phyloP scores from a whole-genome alignment of 345 rosid species.

The Corchorus capsularis region DNA sequence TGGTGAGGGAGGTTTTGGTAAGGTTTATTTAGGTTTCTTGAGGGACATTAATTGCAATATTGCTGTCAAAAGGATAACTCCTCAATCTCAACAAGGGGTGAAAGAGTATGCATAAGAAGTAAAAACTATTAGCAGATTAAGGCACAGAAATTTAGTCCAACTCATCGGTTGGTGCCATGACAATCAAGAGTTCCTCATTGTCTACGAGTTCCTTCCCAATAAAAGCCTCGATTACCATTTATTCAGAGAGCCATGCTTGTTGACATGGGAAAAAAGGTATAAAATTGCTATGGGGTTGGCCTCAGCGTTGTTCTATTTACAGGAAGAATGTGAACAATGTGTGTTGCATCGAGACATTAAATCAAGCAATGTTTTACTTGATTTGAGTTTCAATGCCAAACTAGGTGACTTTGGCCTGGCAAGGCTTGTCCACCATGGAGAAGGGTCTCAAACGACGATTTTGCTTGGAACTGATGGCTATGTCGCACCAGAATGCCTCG shows the following conservation, averaged over 20 bases:
- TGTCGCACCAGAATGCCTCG: conserved; percentile 52
- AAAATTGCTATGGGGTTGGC: conserved; percentile 49
- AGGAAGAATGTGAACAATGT: conserved; percentile 69
- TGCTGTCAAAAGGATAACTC: conserved; percentile 7
- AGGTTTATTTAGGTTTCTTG: conserved; percentile 2
- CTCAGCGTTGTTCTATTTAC: conserved; percentile 26
- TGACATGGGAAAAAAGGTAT: conserved; percentile 50
- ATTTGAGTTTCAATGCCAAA: conserved; percentile 26
- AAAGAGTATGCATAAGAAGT: conserved; percentile 50
- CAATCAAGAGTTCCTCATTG: conserved; percentile 53
- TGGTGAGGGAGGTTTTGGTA: conserved; percentile 1
- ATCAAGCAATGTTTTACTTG: conserved; percentile 64
- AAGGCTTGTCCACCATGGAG: conserved; percentile 46
- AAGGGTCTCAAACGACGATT: conserved; percentile 44
- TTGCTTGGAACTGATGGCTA: conserved; percentile 52
- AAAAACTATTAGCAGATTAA: conserved; percentile 47
- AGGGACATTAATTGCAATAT: conserved; percentile 5
- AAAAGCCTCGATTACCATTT: conserved; percentile 60
- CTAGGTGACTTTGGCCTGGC: conserved; percentile 74
- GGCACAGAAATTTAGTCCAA: conserved; percentile 67
- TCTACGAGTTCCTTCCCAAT: conserved; percentile 71
- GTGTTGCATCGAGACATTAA: conserved; percentile 66
- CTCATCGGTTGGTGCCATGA: conserved; percentile 78
- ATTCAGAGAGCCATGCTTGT: conserved; percentile 35
- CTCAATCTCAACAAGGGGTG: background rate